A percentile compares a stretch with the other conserved stretches of the same genome.
phyloP scores from a whole-genome alignment of 176 grass and related monocot species.

The Alloteropsis semialata region DNA sequence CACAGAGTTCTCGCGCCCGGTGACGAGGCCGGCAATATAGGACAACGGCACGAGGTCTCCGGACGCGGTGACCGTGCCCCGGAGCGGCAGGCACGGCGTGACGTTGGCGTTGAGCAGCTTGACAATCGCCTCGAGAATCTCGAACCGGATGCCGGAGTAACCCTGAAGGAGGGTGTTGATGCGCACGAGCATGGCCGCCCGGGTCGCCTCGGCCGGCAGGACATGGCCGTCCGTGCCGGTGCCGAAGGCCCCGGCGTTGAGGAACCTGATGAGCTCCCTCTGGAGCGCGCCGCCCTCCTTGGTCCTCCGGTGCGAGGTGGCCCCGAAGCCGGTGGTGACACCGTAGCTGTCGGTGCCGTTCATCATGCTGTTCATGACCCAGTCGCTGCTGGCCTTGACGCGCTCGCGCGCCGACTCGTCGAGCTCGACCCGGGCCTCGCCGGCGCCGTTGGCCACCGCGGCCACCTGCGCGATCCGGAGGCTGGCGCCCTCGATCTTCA shows the following conservation, averaged over 20 bases:
- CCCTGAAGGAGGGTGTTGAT: slow-evolving; percentile 68
- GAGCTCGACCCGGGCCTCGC: slow-evolving; percentile 36
- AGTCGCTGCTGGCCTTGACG: slow-evolving; percentile 60
- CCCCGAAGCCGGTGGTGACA: slow-evolving; percentile 63
- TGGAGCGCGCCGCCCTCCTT: slow-evolving; percentile 59
- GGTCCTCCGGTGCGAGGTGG: slow-evolving; percentile 49
- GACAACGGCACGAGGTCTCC: slow-evolving; percentile 61
- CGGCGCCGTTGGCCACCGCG: slow-evolving; percentile 24
- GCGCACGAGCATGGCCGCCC: slow-evolving; percentile 61
- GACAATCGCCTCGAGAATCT: slow-evolving; percentile 55
- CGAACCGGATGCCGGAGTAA: slow-evolving; percentile 59
- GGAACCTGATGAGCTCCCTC: slow-evolving; percentile 65
- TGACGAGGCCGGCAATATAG: slow-evolving; percentile 56
- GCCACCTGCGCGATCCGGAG: slow-evolving; percentile 48
- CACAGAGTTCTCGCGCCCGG: slow-evolving; percentile 23
- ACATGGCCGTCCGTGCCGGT: slow-evolving; percentile 36
- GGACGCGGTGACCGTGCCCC: slow-evolving; percentile 58
- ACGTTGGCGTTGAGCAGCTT: slow-evolving; percentile 53
- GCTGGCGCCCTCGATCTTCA: slow-evolving; percentile 50
- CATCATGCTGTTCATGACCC: slow-evolving; percentile 62
- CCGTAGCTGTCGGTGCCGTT: slow-evolving; percentile 62
- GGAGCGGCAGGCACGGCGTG: slow-evolving; percentile 54
- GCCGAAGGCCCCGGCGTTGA: slow-evolving; percentile 62
- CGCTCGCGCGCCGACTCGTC: slow-evolving; percentile 40
- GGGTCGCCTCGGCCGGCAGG: slow-evolving; percentile 34